Evolutionary conservation across 306 rosid genomes (phyloP).

Genomic region (Fragaria iinumae): DNA sequence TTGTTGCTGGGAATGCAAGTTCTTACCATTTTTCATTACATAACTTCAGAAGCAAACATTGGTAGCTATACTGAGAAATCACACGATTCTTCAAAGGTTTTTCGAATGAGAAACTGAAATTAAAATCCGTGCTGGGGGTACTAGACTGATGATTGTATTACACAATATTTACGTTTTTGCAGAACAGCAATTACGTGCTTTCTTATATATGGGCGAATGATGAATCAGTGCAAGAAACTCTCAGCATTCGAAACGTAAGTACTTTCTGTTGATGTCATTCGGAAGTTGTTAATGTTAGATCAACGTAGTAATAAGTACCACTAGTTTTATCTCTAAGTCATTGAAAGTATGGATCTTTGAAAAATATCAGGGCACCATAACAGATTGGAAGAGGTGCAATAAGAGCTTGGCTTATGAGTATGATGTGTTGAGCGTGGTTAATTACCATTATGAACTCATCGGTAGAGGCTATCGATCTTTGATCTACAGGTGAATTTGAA

Average conservation of each 20-base stretch:
- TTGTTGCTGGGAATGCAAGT: neutral
- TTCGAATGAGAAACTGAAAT: no score
- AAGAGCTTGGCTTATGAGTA: constrained; percentile 19
- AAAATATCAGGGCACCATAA: constrained; percentile 15
- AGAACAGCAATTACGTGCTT: constrained; percentile 23
- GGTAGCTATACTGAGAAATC: neutral
- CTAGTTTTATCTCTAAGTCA: neutral
- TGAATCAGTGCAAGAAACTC: constrained; percentile 16
- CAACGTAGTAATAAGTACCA: neutral
- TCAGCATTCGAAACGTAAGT: constrained; percentile 18
- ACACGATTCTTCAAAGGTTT: no score
- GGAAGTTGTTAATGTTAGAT: neutral
- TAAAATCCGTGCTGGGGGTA: no score
- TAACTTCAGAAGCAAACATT: neutral
- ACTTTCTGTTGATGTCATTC: neutral
- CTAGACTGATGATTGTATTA: neutral
- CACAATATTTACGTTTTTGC: neutral
- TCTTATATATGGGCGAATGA: constrained; percentile 25
- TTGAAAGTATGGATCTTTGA: neutral
- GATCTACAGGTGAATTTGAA: constrained; percentile 18
- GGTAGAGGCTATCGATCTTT: constrained; percentile 22
- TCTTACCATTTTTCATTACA: neutral
- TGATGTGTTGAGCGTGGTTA: neutral
- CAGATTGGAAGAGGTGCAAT: constrained; percentile 32
- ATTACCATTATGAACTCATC: constrained; percentile 11